phyloP scores from a whole-genome alignment of 805 yeast species.

The Cyberlindnera americana region DNA sequence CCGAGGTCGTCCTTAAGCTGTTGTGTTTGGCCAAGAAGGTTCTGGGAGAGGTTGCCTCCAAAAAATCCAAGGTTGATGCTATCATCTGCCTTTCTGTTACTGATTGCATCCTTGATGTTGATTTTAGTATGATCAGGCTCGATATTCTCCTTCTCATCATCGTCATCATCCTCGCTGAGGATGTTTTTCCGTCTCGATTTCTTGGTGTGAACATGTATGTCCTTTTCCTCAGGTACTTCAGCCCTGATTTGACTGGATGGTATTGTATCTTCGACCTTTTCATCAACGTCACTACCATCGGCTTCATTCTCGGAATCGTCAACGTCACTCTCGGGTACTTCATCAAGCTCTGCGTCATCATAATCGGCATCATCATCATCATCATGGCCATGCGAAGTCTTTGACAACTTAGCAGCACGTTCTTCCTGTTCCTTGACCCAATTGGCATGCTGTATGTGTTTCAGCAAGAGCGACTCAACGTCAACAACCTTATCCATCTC shows the following conservation, averaged over 20 bases:
- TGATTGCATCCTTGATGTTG: conserved; percentile 6
- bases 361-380: conserved; percentile 11
- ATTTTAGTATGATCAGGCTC: conserved; percentile 5
- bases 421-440: conserved; percentile 34
- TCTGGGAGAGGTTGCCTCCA: conserved; percentile 24
- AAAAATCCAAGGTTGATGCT: conserved; percentile 22
- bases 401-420: conserved; percentile 10
- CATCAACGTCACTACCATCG: conserved; percentile 8
- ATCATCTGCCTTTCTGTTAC: conserved; percentile 1
- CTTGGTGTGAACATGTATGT: conserved; percentile 5
- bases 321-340: conserved; percentile 24
- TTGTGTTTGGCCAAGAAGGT: conserved; percentile 11
- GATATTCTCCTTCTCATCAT: conserved; percentile 14
- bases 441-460: conserved; percentile 22
- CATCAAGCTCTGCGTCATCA: too few species aligned
- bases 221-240: conserved; percentile 5
- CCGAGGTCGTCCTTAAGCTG: conserved; percentile 13
- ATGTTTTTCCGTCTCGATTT: conserved; percentile 13
- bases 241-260: conserved; percentile 12
- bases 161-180: conserved; percentile 18
- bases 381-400: conserved; percentile 10
- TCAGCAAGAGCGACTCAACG: conserved; percentile 24
- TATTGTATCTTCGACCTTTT: background rate
- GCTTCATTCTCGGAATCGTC: conserved; percentile 16
- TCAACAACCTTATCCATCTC: conserved; percentile 17